These are phyloP conservation scores for Starmerella potacharoeniae DNA, from an alignment of 805 yeast genomes.

Conservation along the genomic window DNA sequence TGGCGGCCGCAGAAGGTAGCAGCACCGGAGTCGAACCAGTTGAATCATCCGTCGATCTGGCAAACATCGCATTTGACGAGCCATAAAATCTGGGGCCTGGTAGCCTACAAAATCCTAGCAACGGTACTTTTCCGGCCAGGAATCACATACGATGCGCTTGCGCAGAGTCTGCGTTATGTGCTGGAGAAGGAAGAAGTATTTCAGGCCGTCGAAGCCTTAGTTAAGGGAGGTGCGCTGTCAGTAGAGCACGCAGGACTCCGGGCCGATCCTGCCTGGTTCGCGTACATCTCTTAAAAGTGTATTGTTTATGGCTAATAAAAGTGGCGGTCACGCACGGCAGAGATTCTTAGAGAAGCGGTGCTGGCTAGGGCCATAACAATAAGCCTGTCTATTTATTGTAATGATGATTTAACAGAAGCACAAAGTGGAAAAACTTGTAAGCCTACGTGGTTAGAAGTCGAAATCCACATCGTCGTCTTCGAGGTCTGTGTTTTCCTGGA, in stretches of 20 bases:
- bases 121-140: slow-evolving; percentile 48
- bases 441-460: slow-evolving; percentile 22
- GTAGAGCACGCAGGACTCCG: neutral
- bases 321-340: too few species aligned
- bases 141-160: slow-evolving; percentile 27
- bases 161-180: slow-evolving; percentile 19
- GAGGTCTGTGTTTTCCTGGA: slow-evolving; percentile 34
- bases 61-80: slow-evolving; percentile 35
- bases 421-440: neutral
- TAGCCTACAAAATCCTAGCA: slow-evolving; percentile 39
- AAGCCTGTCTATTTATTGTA: too few species aligned
- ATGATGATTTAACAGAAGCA: too few species aligned
- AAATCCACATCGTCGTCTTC: slow-evolving; percentile 35
- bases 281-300: neutral
- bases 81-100: slow-evolving; percentile 44
- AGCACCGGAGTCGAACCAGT: neutral
- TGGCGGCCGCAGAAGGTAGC: neutral
- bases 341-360: too few species aligned
- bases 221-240: slow-evolving; percentile 7
- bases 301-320: too few species aligned
- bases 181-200: slow-evolving; percentile 24
- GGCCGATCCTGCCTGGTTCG: slow-evolving; percentile 4
- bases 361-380: too few species aligned
- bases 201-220: slow-evolving; percentile 25
- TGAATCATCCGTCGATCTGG: slow-evolving; percentile 17